A percentile compares a stretch with the other conserved stretches of the same genome.
Evolutionary conservation across 768 basidiomycete species (phyloP).

Genomic region (Asterophora lycoperdoides): DNA sequence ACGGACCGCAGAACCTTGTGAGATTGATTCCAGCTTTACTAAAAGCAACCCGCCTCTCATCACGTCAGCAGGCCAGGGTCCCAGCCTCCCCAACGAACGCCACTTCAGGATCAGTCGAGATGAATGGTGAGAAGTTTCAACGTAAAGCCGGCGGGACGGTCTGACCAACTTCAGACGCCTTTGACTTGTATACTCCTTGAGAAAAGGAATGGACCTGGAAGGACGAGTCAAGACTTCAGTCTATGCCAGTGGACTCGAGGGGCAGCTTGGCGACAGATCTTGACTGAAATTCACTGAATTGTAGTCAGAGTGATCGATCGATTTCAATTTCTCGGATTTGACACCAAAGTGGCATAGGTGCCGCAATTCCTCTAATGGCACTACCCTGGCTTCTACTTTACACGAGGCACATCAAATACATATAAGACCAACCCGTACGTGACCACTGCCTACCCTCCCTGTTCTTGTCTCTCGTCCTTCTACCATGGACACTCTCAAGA

Average conservation of each 20-base stretch:
- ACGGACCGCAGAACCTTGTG: background rate
- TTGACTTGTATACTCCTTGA: too few species aligned
- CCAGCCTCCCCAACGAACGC: slow-evolving; percentile 9
- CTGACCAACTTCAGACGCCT: background rate
- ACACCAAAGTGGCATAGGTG: slow-evolving; percentile 14
- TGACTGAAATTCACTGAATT: too few species aligned
- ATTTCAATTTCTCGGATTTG: slow-evolving; percentile 14
- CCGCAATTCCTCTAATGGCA: slow-evolving; percentile 24
- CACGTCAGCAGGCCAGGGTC: slow-evolving; percentile 16
- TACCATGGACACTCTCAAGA: slow-evolving; percentile 69
- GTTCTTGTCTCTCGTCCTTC: slow-evolving; percentile 20
- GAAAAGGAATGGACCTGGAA: too few species aligned
- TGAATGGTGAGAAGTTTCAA: slow-evolving; percentile 14
- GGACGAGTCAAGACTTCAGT: background rate
- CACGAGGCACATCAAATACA: slow-evolving; percentile 42
- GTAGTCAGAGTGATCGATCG: too few species aligned
- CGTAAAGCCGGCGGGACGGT: slow-evolving; percentile 17
- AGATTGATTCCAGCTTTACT: background rate
- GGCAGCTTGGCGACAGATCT: too few species aligned
- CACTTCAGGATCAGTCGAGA: slow-evolving; percentile 18
- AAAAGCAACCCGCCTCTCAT: background rate
- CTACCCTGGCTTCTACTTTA: slow-evolving; percentile 31
- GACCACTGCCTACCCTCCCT: slow-evolving; percentile 30
- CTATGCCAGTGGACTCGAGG: too few species aligned
- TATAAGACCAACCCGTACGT: slow-evolving; percentile 41